These are phyloP conservation scores for Purpureocillium lavendulum DNA, from an alignment of 2,329 filamentous ascomycete species.

Conservation along the genomic window DNA sequence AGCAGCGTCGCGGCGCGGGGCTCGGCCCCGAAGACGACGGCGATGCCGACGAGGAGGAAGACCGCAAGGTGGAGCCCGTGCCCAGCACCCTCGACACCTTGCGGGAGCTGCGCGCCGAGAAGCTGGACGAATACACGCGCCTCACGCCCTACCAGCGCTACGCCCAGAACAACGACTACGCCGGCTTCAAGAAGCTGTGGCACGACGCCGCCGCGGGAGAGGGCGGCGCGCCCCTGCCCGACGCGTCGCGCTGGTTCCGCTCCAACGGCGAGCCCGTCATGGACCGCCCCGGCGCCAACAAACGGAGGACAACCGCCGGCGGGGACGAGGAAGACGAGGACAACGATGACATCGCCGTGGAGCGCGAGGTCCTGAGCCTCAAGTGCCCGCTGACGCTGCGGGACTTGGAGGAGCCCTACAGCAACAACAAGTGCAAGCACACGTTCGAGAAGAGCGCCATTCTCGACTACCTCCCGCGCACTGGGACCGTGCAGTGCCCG, in stretches of 20 bases:
- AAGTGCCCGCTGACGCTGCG: constrained; percentile 62
- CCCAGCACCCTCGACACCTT: constrained; percentile 24
- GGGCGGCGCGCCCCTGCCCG: constrained; percentile 41
- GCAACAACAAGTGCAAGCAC: constrained; percentile 60
- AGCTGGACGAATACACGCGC: constrained; percentile 31
- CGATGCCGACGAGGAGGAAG: constrained; percentile 6
- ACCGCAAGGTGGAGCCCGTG: constrained; percentile 13
- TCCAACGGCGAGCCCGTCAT: constrained; percentile 33
- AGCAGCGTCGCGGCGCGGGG: constrained; percentile 5
- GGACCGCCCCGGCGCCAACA: constrained; percentile 10
- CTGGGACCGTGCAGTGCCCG: constrained; percentile 47
- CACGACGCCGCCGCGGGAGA: constrained; percentile 43
- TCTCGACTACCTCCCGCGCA: constrained; percentile 40
- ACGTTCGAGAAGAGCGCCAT: constrained; percentile 63
- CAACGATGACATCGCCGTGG: constrained; percentile 62
- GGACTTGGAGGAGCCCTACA: constrained; percentile 58
- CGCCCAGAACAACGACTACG: constrained; percentile 49
- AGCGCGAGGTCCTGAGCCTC: constrained; percentile 53
- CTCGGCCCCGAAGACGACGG: constrained; percentile 5
- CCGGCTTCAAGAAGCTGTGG: constrained; percentile 49
- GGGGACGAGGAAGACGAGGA: constrained; percentile 36
- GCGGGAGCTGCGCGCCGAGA: constrained; percentile 24
- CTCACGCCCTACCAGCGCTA: constrained; percentile 39
- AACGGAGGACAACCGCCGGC: constrained; percentile 3
- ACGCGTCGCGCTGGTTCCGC: constrained; percentile 47